These are phyloP conservation scores for Thermomucor indicae-seudaticae DNA, from an alignment of 371 early-diverging fungal species.

Conservation along the genomic window DNA sequence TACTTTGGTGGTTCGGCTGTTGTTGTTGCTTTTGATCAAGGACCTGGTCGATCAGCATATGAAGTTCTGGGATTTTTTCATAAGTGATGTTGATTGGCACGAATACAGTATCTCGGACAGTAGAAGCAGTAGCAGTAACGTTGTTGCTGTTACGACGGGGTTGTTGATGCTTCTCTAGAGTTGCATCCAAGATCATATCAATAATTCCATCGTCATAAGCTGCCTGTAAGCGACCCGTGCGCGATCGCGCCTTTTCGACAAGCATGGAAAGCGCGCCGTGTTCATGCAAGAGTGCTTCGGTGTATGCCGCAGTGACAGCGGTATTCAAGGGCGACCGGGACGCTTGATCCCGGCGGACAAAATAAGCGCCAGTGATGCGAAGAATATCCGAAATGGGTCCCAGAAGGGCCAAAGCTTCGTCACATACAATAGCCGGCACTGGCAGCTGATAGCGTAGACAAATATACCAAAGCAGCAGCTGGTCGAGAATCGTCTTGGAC, in stretches of 20 bases:
- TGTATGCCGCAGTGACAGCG: constrained; percentile 43
- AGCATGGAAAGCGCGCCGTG: constrained; percentile 44
- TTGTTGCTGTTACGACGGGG: not conserved
- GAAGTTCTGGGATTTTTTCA: constrained; percentile 47
- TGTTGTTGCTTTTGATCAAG: constrained; percentile 40
- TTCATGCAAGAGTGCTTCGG: constrained; percentile 34
- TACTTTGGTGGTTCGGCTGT: not conserved
- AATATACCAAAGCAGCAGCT: constrained; percentile 44
- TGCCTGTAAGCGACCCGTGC: constrained; percentile 40
- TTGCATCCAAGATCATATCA: constrained; percentile 43
- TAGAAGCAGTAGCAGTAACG: constrained; percentile 1
- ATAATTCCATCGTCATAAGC: constrained; percentile 38
- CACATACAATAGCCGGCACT: constrained; percentile 46
- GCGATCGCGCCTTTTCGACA: constrained; percentile 40
- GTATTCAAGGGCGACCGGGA: constrained; percentile 41
- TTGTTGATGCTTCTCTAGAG: constrained; percentile 28
- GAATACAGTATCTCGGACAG: constrained; percentile 20
- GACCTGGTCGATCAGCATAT: constrained; percentile 39
- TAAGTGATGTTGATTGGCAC: constrained; percentile 46
- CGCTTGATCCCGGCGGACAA: constrained; percentile 36
- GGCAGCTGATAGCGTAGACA: constrained; percentile 41
- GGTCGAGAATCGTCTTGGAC: constrained; percentile 42
- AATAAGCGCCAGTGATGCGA: constrained; percentile 44
- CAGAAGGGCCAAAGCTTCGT: constrained; percentile 41
- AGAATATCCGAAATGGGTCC: constrained; percentile 48